phyloP scores from a whole-genome alignment of 257 asterid species.

The Solanum chaucha region DNA sequence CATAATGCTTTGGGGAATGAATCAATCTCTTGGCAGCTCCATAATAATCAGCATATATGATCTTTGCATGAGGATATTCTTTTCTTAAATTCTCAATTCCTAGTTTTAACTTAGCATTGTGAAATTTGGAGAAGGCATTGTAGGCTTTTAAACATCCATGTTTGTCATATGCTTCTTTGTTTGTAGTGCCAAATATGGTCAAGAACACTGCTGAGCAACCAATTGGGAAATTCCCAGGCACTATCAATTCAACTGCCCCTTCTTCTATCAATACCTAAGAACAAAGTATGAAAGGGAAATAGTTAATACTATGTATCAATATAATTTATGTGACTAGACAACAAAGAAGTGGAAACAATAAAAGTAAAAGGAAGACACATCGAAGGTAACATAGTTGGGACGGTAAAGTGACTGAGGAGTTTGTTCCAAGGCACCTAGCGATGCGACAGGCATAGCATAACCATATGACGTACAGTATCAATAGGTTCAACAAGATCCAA shows the following conservation, averaged over 20 bases:
- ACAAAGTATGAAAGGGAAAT: neutral
- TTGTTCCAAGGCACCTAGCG: no score
- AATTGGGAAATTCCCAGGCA: conserved; percentile 68
- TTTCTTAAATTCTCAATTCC: conserved; percentile 35
- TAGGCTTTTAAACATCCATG: conserved; percentile 60
- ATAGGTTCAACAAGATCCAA: no score
- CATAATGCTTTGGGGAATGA: conserved; percentile 52
- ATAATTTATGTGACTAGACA: no score
- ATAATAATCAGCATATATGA: conserved; percentile 68
- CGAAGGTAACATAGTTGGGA: no score
- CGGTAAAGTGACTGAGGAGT: no score
- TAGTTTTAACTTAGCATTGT: conserved; percentile 46
- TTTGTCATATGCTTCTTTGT: conserved; percentile 44
- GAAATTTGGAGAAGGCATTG: conserved; percentile 55
- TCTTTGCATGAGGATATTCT: conserved; percentile 48
- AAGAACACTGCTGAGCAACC: conserved; percentile 72
- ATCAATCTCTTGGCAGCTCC: conserved; percentile 47
- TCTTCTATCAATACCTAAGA: conserved; percentile 51
- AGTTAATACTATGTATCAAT: neutral
- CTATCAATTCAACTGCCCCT: conserved; percentile 63
- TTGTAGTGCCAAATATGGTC: conserved; percentile 41
- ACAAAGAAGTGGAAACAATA: no score
- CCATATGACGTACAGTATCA: no score
- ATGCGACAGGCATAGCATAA: no score
- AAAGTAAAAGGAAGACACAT: no score